A percentile compares a stretch with the other conserved stretches of the same genome.
These are phyloP conservation scores for Thelephora ganbajun DNA, from an alignment of 768 basidiomycete genomes.

Conservation along the genomic window DNA sequence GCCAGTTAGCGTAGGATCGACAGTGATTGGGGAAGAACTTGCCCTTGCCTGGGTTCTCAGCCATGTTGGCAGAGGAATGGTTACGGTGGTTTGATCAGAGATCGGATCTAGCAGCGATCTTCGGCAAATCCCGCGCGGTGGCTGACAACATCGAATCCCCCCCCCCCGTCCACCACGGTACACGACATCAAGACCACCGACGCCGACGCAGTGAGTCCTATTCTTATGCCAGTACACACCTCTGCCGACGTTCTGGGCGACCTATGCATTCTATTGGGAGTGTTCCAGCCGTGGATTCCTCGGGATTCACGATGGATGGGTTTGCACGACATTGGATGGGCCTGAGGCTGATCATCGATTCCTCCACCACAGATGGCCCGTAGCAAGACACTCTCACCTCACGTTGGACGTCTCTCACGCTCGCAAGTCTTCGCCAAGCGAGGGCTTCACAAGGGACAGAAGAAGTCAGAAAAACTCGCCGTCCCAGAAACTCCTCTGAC, in stretches of 20 bases:
- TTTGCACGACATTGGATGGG: slow-evolving; percentile 23
- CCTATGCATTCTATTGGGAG: neutral
- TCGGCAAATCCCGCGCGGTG: no score
- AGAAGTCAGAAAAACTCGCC: slow-evolving; percentile 61
- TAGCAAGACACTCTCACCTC: slow-evolving; percentile 71
- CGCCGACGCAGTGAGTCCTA: neutral
- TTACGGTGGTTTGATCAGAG: no score
- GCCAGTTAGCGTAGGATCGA: neutral
- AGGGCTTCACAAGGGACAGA: slow-evolving; percentile 71
- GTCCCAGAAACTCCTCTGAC: slow-evolving; percentile 42
- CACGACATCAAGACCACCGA: neutral
- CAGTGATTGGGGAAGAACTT: neutral
- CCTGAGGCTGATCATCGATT: slow-evolving; percentile 8
- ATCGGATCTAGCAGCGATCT: no score
- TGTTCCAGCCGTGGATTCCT: no score
- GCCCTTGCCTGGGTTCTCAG: neutral
- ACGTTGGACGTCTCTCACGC: slow-evolving; percentile 72
- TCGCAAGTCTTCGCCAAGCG: slow-evolving; percentile 72
- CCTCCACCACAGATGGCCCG: slow-evolving; percentile 57
- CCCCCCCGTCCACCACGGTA: no score
- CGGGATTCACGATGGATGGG: slow-evolving; percentile 14
- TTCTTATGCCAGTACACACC: neutral
- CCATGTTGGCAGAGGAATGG: no score
- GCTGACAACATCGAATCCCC: no score
- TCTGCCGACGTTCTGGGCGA: neutral